Evolutionary conservation across 306 rosid genomes (phyloP).

Genomic region (Cyamopsis tetragonoloba): DNA sequence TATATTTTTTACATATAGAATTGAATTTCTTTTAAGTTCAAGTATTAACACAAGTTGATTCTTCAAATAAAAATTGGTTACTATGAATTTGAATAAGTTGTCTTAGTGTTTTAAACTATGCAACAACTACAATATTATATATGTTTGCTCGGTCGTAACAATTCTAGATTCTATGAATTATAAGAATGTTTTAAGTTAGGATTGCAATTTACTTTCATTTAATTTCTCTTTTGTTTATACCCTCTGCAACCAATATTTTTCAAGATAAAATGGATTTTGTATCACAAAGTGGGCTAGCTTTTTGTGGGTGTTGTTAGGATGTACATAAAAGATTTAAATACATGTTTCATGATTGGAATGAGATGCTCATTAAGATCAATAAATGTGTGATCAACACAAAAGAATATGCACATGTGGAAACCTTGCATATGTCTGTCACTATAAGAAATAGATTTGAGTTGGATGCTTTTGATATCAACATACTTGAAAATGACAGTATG

Average conservation of each 20-base stretch:
- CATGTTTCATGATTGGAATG: slow-evolving; percentile 54
- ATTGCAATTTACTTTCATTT: neutral
- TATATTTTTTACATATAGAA: too few species aligned
- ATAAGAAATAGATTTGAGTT: slow-evolving; percentile 65
- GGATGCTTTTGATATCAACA: slow-evolving; percentile 71
- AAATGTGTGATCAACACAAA: slow-evolving; percentile 43
- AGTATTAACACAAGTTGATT: too few species aligned
- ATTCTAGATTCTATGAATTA: neutral
- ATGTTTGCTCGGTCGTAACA: neutral
- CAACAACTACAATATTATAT: too few species aligned
- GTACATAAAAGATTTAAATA: slow-evolving; percentile 67
- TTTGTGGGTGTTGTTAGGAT: slow-evolving; percentile 82
- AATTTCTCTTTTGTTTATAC: neutral
- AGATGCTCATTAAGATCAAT: slow-evolving; percentile 44
- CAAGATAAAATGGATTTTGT: slow-evolving; percentile 43
- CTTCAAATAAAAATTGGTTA: too few species aligned
- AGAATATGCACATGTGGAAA: slow-evolving; percentile 26
- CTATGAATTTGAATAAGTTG: too few species aligned
- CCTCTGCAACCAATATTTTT: slow-evolving; percentile 62
- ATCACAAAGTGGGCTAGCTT: slow-evolving; percentile 77
- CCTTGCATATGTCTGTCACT: slow-evolving; percentile 41
- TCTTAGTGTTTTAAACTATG: too few species aligned
- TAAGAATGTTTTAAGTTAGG: neutral
- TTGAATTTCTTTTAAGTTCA: too few species aligned
- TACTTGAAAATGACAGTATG: slow-evolving; percentile 49